Conservation (phyloP, 2,329 filamentous ascomycete species). For the Aspergillus aculeatus region DNA sequence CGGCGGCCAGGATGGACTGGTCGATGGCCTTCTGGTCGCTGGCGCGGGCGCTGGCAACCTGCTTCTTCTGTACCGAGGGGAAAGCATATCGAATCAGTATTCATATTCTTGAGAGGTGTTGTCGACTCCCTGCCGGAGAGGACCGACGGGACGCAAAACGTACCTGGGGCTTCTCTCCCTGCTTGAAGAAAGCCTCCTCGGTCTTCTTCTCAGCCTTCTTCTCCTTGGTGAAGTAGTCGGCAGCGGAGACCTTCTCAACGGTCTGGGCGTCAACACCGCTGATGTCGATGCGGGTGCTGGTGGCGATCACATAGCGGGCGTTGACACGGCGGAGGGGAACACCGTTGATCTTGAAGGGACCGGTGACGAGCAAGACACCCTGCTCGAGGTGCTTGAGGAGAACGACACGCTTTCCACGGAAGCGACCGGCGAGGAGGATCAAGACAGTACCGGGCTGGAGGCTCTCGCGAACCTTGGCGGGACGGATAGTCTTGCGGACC, state of each 20-base stretch:
- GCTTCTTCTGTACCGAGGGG: conserved; percentile 78
- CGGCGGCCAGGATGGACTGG: conserved; percentile 88
- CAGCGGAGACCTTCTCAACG: conserved; percentile 79
- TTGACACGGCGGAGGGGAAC: conserved; percentile 82
- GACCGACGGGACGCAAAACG: conserved; percentile 33
- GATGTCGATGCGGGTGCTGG: conserved; percentile 57
- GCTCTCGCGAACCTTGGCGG: conserved; percentile 81
- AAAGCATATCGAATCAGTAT: conserved; percentile 8
- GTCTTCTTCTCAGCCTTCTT: conserved; percentile 90
- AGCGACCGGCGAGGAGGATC: conserved; percentile 98
- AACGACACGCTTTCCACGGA: conserved; percentile 99
- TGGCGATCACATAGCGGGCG: conserved; percentile 52
- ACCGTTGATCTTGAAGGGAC: conserved; percentile 99
- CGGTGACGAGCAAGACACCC: conserved; percentile 97
- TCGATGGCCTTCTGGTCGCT: conserved; percentile 98
- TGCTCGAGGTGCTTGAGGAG: conserved; percentile 97
- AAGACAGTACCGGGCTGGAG: conserved; percentile 94
- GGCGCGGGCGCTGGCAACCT: conserved; percentile 84
- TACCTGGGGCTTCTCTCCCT: conserved; percentile 97
- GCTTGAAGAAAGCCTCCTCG: conserved; percentile 99
- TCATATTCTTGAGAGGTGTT: background rate
- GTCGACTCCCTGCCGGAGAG: background rate
- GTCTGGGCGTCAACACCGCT: conserved; percentile 70
- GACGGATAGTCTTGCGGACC: conserved; percentile 91
- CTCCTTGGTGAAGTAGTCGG: conserved; percentile 95